These are phyloP conservation scores for Physcomitrium patens DNA, from an alignment of 225 moss, liverwort and hornwort genomes.

Conservation along the genomic window DNA sequence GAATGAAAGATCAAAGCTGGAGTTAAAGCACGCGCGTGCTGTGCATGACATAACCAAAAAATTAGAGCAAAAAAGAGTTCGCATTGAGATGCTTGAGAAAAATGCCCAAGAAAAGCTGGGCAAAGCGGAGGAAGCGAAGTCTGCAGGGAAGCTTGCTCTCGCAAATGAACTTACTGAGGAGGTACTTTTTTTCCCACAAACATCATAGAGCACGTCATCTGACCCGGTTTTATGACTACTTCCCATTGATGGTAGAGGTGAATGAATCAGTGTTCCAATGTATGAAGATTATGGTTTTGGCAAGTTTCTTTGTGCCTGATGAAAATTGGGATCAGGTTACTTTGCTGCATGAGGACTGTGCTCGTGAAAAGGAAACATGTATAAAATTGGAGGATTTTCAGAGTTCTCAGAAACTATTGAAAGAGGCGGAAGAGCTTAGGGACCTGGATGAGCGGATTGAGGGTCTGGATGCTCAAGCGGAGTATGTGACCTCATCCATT, in stretches of 20 bases:
- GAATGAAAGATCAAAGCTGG: conserved; percentile 75
- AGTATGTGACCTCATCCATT: conserved; percentile 73
- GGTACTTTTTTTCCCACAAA: conserved; percentile 30
- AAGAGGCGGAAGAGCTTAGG: conserved; percentile 58
- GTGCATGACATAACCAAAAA: conserved; percentile 70
- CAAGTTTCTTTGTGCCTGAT: conserved; percentile 17
- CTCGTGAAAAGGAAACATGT: conserved; percentile 62
- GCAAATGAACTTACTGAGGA: conserved; percentile 51
- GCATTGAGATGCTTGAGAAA: conserved; percentile 52
- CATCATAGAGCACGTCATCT: neutral
- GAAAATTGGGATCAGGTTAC: conserved; percentile 28
- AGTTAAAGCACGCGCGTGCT: conserved; percentile 74
- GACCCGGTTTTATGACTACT: neutral
- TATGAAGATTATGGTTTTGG: neutral
- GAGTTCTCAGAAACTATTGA: conserved; percentile 57
- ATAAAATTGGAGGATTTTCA: conserved; percentile 56
- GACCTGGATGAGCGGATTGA: conserved; percentile 83
- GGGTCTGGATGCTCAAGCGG: conserved; percentile 77
- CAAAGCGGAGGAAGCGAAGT: conserved; percentile 65
- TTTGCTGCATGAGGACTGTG: conserved; percentile 52
- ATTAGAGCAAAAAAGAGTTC: conserved; percentile 46
- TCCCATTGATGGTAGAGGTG: neutral
- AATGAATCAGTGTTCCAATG: neutral
- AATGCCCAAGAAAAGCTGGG: conserved; percentile 44
- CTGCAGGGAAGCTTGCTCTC: conserved; percentile 33